Conservation (phyloP, 2,329 filamentous ascomycete genomes). For the Colletotrichum sp. region DNA sequence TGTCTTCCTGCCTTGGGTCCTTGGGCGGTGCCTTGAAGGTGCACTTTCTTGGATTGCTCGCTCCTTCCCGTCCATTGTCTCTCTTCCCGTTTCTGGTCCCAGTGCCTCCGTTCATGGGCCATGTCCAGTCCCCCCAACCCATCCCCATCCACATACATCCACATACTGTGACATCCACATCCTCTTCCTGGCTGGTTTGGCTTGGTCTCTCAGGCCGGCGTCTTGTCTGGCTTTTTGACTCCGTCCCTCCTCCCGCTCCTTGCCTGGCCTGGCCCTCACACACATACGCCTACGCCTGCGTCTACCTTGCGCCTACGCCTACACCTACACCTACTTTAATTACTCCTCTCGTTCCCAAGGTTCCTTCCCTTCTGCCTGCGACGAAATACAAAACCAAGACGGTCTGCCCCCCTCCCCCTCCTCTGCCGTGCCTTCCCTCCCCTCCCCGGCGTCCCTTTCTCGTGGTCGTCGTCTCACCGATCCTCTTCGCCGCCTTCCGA, state of each 20-base stretch:
- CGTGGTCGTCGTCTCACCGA: slow-evolving; percentile 2
- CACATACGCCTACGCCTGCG: background rate
- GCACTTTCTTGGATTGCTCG: background rate
- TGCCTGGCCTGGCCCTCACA: background rate
- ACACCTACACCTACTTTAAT: background rate
- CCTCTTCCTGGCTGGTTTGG: background rate
- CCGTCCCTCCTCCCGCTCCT: background rate
- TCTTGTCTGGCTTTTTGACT: background rate
- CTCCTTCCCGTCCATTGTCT: background rate
- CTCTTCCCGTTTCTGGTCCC: background rate
- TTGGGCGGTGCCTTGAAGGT: background rate
- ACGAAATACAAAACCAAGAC: slow-evolving; percentile 23
- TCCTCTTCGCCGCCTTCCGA: background rate
- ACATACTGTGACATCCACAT: background rate
- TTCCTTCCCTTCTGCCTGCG: slow-evolving; percentile 14
- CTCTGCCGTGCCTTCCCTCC: background rate
- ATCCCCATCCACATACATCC: background rate
- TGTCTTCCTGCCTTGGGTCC: background rate
- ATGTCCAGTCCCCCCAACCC: background rate
- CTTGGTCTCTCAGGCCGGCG: background rate
- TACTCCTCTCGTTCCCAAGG: background rate
- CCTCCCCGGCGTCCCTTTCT: background rate
- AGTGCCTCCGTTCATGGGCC: background rate
- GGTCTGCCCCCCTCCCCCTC: slow-evolving; percentile 7
- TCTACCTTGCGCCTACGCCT: background rate